A percentile compares a stretch with the other conserved stretches of the same genome.
phyloP scores from a whole-genome alignment of 176 grass and related monocot genomes.

The Oryza glaberrima region DNA sequence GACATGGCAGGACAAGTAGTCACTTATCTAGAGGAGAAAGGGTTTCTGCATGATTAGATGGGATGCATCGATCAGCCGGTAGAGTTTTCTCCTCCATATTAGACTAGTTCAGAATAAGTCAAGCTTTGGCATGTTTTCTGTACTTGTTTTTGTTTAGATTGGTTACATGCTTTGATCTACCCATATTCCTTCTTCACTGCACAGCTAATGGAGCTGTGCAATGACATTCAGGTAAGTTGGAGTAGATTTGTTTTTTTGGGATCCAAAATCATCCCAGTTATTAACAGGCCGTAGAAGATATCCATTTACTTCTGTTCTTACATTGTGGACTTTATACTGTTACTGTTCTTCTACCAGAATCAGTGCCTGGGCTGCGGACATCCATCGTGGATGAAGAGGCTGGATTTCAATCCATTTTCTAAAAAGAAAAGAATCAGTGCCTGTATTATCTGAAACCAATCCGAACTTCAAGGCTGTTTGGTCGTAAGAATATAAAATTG shows the following conservation, averaged over 20 bases:
- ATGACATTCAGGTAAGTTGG: neutral
- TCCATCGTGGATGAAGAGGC: too few relatives aligned
- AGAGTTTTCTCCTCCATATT: neutral
- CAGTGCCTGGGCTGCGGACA: neutral
- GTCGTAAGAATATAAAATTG: too few relatives aligned
- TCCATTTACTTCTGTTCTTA: neutral
- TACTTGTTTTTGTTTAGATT: constrained; percentile 12
- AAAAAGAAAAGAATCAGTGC: neutral
- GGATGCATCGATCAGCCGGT: neutral
- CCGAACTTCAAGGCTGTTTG: neutral
- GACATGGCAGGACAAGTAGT: constrained; percentile 81
- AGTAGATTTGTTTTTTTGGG: neutral
- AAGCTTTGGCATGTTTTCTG: neutral
- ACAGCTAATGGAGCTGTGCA: neutral
- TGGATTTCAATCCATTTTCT: too few relatives aligned
- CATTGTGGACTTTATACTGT: neutral
- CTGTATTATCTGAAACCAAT: constrained; percentile 6
- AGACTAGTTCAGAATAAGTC: constrained; percentile 33
- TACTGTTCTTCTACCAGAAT: neutral
- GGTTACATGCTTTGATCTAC: neutral
- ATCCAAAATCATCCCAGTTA: neutral
- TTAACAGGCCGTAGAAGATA: neutral
- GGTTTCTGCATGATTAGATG: constrained; percentile 67
- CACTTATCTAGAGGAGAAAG: constrained; percentile 88
- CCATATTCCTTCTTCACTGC: neutral